Evolutionary conservation across 2,329 filamentous ascomycete species (phyloP).

Genomic region (Atkinsonella texensis): DNA sequence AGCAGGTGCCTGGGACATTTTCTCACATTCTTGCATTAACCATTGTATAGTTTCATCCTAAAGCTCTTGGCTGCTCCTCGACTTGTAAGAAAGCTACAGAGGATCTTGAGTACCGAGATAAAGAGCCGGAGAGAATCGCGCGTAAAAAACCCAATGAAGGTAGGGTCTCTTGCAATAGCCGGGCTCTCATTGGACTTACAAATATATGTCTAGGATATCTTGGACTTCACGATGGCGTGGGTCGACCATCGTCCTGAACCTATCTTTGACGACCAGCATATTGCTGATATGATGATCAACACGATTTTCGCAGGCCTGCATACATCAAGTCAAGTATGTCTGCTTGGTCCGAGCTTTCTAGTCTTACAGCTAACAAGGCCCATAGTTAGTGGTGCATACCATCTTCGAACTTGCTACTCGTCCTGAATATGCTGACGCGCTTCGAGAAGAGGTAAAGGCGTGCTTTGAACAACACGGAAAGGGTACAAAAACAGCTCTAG

Average conservation of each 20-base stretch:
- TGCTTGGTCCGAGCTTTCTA: neutral
- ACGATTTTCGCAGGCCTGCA: slow-evolving; percentile 8
- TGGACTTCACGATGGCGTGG: slow-evolving; percentile 8
- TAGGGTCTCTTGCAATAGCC: neutral
- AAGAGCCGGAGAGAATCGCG: neutral
- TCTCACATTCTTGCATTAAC: neutral
- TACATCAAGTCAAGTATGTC: slow-evolving; percentile 8
- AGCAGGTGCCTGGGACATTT: neutral
- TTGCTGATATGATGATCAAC: slow-evolving; percentile 7
- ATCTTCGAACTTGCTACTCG: slow-evolving; percentile 9
- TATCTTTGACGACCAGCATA: slow-evolving; percentile 4
- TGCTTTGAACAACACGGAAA: slow-evolving; percentile 7
- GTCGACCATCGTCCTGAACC: slow-evolving; percentile 2
- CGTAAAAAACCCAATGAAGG: slow-evolving; percentile 7
- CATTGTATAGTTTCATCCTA: slow-evolving; percentile 1
- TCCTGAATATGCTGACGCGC: slow-evolving; percentile 4
- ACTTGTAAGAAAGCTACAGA: slow-evolving; percentile 2
- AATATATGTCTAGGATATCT: slow-evolving; percentile 5
- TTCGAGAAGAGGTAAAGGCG: slow-evolving; percentile 7
- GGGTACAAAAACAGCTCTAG: slow-evolving; percentile 5
- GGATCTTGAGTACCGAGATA: slow-evolving; percentile 5
- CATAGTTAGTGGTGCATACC: slow-evolving; percentile 2
- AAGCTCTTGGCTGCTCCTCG: slow-evolving; percentile 3
- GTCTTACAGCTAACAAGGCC: neutral
- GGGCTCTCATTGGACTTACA: neutral